A percentile compares a stretch with the other conserved stretches of the same genome.
Conservation (phyloP, 805 yeast genomes). For the Suhomyces pyralidae region DNA sequence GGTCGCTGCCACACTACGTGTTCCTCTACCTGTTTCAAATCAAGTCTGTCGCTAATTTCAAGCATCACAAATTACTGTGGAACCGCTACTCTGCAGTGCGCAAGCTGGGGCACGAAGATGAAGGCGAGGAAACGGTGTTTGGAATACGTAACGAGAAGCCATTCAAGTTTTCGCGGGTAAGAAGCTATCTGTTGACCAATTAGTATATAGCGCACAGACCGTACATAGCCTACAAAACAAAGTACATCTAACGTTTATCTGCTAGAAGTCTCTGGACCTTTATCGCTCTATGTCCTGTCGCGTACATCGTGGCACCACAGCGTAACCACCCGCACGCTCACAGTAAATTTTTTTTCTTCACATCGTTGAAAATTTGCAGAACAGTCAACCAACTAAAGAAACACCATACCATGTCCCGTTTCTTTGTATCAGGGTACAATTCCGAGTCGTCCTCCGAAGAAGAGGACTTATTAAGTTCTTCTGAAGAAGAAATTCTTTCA, state of each 20-base stretch:
- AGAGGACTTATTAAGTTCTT: conserved; percentile 50
- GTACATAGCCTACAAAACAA: neutral
- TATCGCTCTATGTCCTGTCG: neutral
- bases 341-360: conserved; percentile 8
- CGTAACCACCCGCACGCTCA: conserved; percentile 10
- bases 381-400: neutral
- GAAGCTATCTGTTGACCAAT: conserved; percentile 25
- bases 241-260: neutral
- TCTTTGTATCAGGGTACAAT: conserved; percentile 67
- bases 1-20: conserved; percentile 57
- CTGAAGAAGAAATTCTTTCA: conserved; percentile 59
- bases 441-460: conserved; percentile 54
- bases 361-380: conserved; percentile 28
- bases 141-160: conserved; percentile 70
- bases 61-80: conserved; percentile 76
- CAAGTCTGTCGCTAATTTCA: conserved; percentile 47
- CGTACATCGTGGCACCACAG: conserved; percentile 8
- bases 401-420: conserved; percentile 70
- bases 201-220: neutral
- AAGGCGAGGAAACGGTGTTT: conserved; percentile 47
- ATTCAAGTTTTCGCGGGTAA: conserved; percentile 70
- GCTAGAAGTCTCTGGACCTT: neutral
- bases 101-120: conserved; percentile 39
- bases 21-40: conserved; percentile 65
- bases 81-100: conserved; percentile 55